A percentile compares a stretch with the other conserved stretches of the same genome.
phyloP scores from a whole-genome alignment of 2,329 filamentous ascomycete species.

The Diaporthe caulivora region DNA sequence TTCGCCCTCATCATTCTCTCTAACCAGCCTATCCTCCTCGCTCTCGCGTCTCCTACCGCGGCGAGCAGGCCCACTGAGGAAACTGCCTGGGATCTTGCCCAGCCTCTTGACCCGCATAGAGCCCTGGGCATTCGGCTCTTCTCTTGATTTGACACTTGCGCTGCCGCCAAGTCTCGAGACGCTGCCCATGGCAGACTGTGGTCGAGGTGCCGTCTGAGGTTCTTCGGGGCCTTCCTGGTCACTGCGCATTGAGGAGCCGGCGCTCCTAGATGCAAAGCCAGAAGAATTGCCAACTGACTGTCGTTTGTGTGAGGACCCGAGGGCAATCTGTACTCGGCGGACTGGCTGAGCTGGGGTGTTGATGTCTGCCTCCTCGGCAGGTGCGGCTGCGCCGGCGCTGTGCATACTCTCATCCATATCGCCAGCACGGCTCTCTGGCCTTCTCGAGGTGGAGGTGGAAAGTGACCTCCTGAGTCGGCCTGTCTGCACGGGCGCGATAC shows the following conservation, averaged over 20 bases:
- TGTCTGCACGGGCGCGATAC: constrained; percentile 48
- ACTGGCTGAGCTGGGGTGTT: constrained; percentile 67
- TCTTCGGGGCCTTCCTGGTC: constrained; percentile 63
- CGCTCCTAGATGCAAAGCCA: constrained; percentile 45
- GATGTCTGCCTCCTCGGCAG: constrained; percentile 50
- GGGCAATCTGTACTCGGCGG: constrained; percentile 67
- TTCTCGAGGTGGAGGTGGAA: constrained; percentile 50
- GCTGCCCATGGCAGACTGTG: constrained; percentile 62
- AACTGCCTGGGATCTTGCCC: constrained; percentile 80
- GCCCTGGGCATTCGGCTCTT: constrained; percentile 75
- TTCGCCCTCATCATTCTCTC: constrained; percentile 56
- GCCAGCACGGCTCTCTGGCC: constrained; percentile 46
- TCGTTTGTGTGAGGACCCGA: constrained; percentile 55
- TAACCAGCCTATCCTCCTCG: constrained; percentile 67
- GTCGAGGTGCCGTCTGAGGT: constrained; percentile 62
- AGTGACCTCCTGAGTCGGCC: constrained; percentile 63
- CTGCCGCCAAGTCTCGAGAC: constrained; percentile 66
- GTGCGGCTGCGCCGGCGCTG: constrained; percentile 32
- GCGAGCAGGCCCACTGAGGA: constrained; percentile 83
- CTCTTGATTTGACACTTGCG: constrained; percentile 65
- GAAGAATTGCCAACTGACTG: constrained; percentile 54
- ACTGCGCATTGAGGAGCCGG: constrained; percentile 52
- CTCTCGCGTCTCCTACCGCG: constrained; percentile 77
- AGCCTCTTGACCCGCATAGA: constrained; percentile 84
- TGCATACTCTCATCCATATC: constrained; percentile 47